These are phyloP conservation scores for Gonium pectorale DNA, from an alignment of 139 green algal species.

Conservation along the genomic window DNA sequence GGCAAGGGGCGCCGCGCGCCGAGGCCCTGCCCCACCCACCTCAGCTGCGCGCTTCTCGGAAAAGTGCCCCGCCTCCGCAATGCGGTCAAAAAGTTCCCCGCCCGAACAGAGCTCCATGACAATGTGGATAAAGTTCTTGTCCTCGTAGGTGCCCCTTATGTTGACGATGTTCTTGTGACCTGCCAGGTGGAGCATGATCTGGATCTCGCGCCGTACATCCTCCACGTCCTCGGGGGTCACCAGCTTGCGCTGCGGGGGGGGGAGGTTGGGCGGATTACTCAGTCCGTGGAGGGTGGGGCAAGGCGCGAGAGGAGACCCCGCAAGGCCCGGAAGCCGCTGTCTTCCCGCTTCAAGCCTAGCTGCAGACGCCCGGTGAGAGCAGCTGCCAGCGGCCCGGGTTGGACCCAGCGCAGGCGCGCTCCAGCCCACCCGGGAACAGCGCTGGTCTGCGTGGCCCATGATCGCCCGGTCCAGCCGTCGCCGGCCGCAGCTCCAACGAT, in stretches of 20 bases:
- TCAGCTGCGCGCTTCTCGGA: constrained; percentile 57
- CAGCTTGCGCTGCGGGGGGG: constrained; percentile 87
- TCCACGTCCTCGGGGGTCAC: constrained; percentile 86
- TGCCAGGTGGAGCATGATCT: constrained; percentile 59
- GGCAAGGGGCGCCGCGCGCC: no score
- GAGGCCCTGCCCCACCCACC: constrained; percentile 2
- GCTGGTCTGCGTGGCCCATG: no score
- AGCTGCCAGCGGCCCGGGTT: no score
- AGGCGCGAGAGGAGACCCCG: no score
- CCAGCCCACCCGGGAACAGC: no score
- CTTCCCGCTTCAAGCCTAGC: no score
- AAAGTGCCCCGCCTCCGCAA: constrained; percentile 82
- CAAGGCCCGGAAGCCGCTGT: no score
- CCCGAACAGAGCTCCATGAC: constrained; percentile 86
- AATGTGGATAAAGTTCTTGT: constrained; percentile 85
- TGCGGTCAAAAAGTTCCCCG: constrained; percentile 97
- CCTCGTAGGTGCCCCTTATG: constrained; percentile 24
- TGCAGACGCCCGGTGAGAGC: no score
- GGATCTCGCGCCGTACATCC: constrained; percentile 90
- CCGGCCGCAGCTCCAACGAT: no score
- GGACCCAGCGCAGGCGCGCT: no score
- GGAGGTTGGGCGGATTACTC: neutral
- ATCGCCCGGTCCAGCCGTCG: no score
- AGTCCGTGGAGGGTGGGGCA: neutral
- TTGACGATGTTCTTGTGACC: constrained; percentile 56